phyloP scores from a whole-genome alignment of 345 rosid species.

The Citrus sinensis region DNA sequence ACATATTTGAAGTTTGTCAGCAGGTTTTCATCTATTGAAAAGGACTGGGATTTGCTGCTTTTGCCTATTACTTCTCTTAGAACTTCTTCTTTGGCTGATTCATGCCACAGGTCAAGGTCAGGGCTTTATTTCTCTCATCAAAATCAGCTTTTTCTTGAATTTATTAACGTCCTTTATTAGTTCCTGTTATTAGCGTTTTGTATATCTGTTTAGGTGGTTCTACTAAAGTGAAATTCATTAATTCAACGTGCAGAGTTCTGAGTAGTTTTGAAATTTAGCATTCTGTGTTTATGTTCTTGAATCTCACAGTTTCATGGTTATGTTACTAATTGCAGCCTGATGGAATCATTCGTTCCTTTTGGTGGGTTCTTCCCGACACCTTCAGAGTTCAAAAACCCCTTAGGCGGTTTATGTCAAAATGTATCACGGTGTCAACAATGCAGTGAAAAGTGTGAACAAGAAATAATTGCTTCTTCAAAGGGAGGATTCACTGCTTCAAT shows the following conservation, averaged over 20 bases:
- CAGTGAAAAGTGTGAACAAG: conserved; percentile 45
- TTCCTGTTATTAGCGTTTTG: too few relatives aligned
- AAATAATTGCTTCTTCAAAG: conserved; percentile 31
- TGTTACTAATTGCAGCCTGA: conserved; percentile 51
- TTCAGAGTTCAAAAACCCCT: conserved; percentile 44
- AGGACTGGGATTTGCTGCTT: conserved; percentile 82
- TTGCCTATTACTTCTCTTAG: conserved; percentile 60
- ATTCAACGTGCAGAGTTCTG: not conserved
- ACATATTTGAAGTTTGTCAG: conserved; percentile 48
- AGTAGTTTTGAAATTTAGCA: not conserved
- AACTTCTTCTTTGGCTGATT: conserved; percentile 41
- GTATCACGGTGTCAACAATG: conserved; percentile 31
- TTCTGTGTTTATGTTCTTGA: not conserved
- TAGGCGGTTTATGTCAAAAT: conserved; percentile 32
- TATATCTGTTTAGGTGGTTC: not conserved
- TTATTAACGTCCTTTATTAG: not conserved
- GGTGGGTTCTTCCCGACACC: conserved; percentile 80
- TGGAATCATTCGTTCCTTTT: conserved; percentile 94
- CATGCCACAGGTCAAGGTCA: conserved; percentile 71
- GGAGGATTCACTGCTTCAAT: conserved; percentile 41
- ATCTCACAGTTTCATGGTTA: conserved; percentile 13
- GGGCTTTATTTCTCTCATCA: not conserved
- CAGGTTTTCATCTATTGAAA: conserved; percentile 56
- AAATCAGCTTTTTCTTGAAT: not conserved
- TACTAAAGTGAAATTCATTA: not conserved